Base-by-base conservation (phyloP, 208 protist species). In the Trypanosoma mega region DNA sequence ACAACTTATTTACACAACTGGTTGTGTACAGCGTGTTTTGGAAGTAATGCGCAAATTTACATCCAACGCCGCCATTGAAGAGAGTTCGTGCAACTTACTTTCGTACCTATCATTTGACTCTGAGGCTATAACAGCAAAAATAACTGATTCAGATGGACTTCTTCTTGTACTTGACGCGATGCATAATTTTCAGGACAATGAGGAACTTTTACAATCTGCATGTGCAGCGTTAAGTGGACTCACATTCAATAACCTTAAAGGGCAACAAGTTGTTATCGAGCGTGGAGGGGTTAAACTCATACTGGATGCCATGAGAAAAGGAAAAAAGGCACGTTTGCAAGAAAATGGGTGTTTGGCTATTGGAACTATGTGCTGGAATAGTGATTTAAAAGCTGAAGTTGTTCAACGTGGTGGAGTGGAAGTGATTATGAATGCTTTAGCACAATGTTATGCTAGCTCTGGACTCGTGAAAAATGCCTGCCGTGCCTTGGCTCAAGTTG, bases 21-120 rank as follows among this genome's bases (percentile, higher is more conserved):
- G 87, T 39, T 93, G 86, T 57, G 78, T 96, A 9, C 60, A 76
- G 12, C 86, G 74, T 11, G 78, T 93, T 45, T 52, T 96, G 49
- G 78, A 92, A 45, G 68, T 85, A 18, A 90, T 96, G 85, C 72
- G 75, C 20, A 58, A 68, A 51, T 90, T 87, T 62, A 57, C 54
- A 23, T 23, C 30, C 12, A 90, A 90, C 64, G 45, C 75, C n/a
- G 64, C 64, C 21, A 87, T 96, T 27, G 82, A 92, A 63, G 86
- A 92, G 60, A 78, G 80, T 62, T 74, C 80, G 33, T 96, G 90
- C 65, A 86, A 77, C 68, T 63, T 96, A 41, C 51, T 96, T 23
- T 96, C 90, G 1, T 96, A 96, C 69, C 78, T 96, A 30, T 96
- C 90, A 46, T 96, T 93, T 72, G 90, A 96, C 71, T 96, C 90